These are phyloP conservation scores for Protomyces gravidus DNA, from an alignment of 1,139 yeast species.

Conservation along the genomic window DNA sequence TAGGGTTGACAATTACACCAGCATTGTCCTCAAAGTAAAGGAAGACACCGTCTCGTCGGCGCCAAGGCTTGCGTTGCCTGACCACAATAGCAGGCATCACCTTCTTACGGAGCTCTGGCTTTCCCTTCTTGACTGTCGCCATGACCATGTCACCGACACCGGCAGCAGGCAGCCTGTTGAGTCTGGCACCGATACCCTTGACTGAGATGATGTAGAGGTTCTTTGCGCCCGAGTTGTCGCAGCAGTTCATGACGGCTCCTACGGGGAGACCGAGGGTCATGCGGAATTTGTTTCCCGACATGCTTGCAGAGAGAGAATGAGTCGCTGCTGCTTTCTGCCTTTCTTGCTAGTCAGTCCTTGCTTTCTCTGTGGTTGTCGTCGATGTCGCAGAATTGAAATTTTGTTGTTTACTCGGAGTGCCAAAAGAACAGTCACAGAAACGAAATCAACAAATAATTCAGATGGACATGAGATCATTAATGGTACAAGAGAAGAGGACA, in stretches of 20 bases:
- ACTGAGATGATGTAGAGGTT: constrained; percentile 98
- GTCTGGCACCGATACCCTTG: constrained; percentile 99
- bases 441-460: neutral
- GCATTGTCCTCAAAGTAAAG: constrained; percentile 99
- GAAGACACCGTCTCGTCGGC: constrained; percentile 99
- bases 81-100: constrained; percentile 99
- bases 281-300: constrained; percentile 91
- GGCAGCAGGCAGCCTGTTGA: constrained; percentile 99
- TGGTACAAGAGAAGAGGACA: no score
- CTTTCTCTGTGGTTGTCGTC: neutral
- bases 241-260: constrained; percentile 99
- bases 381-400: neutral
- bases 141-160: constrained; percentile 73
- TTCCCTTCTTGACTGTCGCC: constrained; percentile 99
- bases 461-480: no score
- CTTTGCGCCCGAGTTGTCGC: constrained; percentile 98
- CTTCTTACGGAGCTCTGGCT: constrained; percentile 99
- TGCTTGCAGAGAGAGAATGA: neutral
- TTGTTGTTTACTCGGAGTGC: neutral
- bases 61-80: constrained; percentile 99
- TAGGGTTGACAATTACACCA: constrained; percentile 99
- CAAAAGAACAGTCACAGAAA: neutral
- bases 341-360: neutral
- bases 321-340: no score
- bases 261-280: constrained; percentile 99